Evolutionary conservation across 345 rosid genomes (phyloP), one percentile per base, ranked within the genome.

Genomic region (Aegle marmelos): DNA sequence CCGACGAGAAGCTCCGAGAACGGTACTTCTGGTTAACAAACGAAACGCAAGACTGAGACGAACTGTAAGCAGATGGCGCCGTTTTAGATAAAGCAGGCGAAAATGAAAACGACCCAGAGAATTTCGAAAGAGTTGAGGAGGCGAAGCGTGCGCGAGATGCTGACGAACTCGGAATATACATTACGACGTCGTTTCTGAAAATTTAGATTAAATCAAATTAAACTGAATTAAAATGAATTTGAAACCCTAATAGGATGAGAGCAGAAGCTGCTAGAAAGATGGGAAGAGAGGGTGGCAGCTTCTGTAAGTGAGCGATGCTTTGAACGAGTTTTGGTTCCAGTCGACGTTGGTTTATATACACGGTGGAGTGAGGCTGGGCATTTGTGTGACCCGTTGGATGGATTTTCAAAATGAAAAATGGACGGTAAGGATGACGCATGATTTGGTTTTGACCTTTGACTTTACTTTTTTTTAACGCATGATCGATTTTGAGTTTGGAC

Each of bases 81-180:
- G 41, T 50, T 64, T 70, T 61, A 72, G 27, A 75, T n/a, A 53
- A 7, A 34, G 83, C 70, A 22, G 79, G 68, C 53, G 79, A 59
- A 77, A 21, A 79, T 24, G 83, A 48, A 34, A 82, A 5, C 25
- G 85, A 82, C 60, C 89, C 76, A 65, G 87, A 83, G 30, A 86
- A 67, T 76, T 81, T 79, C 21, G 86, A n/a, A 1, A 83, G 77
- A 11, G 86, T 64, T 10, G 73, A n/a, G 21, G 86, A 72, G 19
- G 86, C 87, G 11, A 83, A 82, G 16, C 89, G 91, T 5, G 81
- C 82, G 68, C 80, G 77, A 76, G 87, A 74, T 22, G 81, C 80
- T 56, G 87, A 59, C 58, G 53, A 57, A 60, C 41, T 68, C 56
- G 59, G 27, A 37, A 25, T 68, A 68, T 27, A 14, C 79, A 77